phyloP scores from a whole-genome alignment of 768 basidiomycete genomes.

The Exidia glandulosa region DNA sequence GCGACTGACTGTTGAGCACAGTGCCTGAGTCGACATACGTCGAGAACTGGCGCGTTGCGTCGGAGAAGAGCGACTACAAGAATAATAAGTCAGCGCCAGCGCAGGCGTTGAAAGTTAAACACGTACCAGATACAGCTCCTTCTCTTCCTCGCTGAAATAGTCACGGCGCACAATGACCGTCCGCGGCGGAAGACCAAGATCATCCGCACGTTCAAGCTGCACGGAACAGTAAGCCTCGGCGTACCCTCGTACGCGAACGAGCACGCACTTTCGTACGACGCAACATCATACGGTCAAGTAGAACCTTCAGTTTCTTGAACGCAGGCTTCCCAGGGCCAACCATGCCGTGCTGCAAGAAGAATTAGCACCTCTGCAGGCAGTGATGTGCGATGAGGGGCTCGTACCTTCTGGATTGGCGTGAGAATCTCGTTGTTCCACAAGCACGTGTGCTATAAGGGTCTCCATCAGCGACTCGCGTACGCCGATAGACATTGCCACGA shows the following conservation, averaged over 20 bases:
- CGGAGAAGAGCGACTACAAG: conserved; percentile 83
- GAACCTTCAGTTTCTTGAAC: conserved; percentile 84
- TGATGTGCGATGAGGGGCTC: background rate
- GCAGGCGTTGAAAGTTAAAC: too few species aligned
- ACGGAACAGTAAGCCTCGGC: conserved; percentile 13
- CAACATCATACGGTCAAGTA: conserved; percentile 93
- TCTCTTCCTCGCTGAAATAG: conserved; percentile 94
- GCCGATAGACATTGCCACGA: background rate
- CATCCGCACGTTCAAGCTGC: conserved; percentile 90
- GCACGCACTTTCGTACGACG: conserved; percentile 64
- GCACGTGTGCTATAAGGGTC: conserved; percentile 59
- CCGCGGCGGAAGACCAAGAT: conserved; percentile 88
- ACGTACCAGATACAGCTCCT: conserved; percentile 88
- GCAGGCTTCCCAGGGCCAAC: conserved; percentile 64
- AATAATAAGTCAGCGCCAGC: too few species aligned
- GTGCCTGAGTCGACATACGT: conserved; percentile 90
- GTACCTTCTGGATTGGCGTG: conserved; percentile 79
- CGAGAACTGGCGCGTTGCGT: conserved; percentile 81
- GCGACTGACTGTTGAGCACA: conserved; percentile 72
- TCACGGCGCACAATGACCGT: conserved; percentile 82
- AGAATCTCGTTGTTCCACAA: conserved; percentile 97
- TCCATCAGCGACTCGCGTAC: background rate
- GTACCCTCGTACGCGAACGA: background rate
- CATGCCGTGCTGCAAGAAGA: conserved; percentile 53
- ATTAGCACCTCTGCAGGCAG: background rate